Evolutionary conservation across 768 basidiomycete genomes (phyloP).

Genomic region (Russula griseocarnosa): DNA sequence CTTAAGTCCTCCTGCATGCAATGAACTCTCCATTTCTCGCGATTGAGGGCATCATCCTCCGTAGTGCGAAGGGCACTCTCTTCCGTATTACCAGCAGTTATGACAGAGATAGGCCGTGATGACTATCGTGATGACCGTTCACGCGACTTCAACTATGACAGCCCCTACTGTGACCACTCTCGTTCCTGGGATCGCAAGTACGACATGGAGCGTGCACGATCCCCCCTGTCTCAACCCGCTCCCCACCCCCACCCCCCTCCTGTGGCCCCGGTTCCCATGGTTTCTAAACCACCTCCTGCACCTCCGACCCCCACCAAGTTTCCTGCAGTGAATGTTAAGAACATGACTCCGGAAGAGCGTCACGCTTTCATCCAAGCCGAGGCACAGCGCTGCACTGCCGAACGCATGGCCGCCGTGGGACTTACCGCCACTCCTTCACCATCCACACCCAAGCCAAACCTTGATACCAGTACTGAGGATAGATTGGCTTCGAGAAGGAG

Average conservation of each 20-base stretch:
- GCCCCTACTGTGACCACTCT: constrained; percentile 33
- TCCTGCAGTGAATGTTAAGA: constrained; percentile 58
- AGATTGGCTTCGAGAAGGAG: constrained; percentile 78
- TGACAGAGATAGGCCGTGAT: constrained; percentile 44
- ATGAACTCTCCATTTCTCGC: no score
- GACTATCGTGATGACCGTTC: constrained; percentile 39
- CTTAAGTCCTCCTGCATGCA: no score
- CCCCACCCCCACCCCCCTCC: constrained; percentile 49
- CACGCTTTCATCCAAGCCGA: constrained; percentile 71
- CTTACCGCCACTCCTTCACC: constrained; percentile 44
- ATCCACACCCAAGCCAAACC: constrained; percentile 43
- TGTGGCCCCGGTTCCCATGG: constrained; percentile 40
- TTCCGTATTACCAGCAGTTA: constrained; percentile 36
- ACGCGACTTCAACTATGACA: constrained; percentile 44
- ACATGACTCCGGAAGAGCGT: constrained; percentile 84
- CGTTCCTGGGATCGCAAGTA: constrained; percentile 31
- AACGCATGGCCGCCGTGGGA: constrained; percentile 81
- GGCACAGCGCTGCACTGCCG: constrained; percentile 80
- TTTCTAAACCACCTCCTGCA: constrained; percentile 46
- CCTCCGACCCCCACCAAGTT: constrained; percentile 54
- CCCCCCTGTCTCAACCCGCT: constrained; percentile 39
- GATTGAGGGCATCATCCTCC: no score
- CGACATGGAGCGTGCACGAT: constrained; percentile 36
- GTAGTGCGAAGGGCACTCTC: no score
- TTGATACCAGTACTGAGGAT: constrained; percentile 83